Evolutionary conservation across 2,329 filamentous ascomycete genomes (phyloP).

Genomic region (Alternaria postmessia): DNA sequence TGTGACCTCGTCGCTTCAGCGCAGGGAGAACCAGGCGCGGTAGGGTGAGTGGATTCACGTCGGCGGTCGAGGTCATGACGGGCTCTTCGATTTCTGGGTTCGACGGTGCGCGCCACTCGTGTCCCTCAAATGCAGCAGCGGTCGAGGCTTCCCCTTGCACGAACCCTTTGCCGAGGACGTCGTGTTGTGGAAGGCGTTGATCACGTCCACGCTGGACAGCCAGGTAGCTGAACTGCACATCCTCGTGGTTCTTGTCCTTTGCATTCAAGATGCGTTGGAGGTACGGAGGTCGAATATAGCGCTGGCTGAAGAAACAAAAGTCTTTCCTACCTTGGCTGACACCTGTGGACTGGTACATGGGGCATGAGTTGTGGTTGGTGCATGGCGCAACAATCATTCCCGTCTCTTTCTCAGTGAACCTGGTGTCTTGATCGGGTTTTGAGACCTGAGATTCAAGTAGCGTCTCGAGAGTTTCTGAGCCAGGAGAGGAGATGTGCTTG

Average conservation of each 20-base stretch:
- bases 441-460: slow-evolving; percentile 51
- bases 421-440: slow-evolving; percentile 48
- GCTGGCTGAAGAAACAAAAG: slow-evolving; percentile 89
- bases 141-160: slow-evolving; percentile 66
- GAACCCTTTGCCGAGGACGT: slow-evolving; percentile 42
- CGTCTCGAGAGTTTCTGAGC: slow-evolving; percentile 54
- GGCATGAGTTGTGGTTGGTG: slow-evolving; percentile 87
- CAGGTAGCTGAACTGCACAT: slow-evolving; percentile 89
- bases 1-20: slow-evolving; percentile 86
- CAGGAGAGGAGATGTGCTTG: slow-evolving; percentile 74
- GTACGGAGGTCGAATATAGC: slow-evolving; percentile 84
- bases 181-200: slow-evolving; percentile 53
- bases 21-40: slow-evolving; percentile 82
- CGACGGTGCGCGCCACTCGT: slow-evolving; percentile 53
- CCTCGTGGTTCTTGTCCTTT: slow-evolving; percentile 80
- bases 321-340: slow-evolving; percentile 79
- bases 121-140: slow-evolving; percentile 75
- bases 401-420: slow-evolving; percentile 58
- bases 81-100: slow-evolving; percentile 23
- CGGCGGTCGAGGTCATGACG: slow-evolving; percentile 44
- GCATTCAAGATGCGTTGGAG: slow-evolving; percentile 78
- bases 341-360: slow-evolving; percentile 82
- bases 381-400: slow-evolving; percentile 74
- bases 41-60: slow-evolving; percentile 67
- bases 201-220: slow-evolving; percentile 81